Percentiles rank a stretch among this genome's conserved stretches.
phyloP scores from a whole-genome alignment of 139 green algal genomes.

The Asterochloris sp. region DNA sequence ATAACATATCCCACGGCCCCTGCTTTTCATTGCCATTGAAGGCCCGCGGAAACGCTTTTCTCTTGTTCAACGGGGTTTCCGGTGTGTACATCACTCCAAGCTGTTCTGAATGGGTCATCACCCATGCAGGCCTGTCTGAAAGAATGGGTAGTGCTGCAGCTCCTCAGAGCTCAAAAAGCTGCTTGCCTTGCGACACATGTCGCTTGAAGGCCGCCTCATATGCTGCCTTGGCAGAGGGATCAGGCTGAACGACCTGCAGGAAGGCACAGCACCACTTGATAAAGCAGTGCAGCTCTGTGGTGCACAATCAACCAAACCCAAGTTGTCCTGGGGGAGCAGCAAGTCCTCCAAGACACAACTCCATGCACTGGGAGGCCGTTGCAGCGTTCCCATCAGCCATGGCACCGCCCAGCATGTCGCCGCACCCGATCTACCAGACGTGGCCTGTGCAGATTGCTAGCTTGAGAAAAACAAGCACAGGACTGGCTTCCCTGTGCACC shows the following conservation, averaged over 20 bases:
- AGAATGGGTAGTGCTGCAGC: too few relatives aligned
- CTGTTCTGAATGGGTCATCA: background rate
- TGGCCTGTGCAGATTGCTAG: background rate
- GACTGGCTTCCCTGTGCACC: background rate
- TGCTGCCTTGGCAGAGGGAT: constrained; percentile 18
- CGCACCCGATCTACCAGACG: background rate
- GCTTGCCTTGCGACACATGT: constrained; percentile 20
- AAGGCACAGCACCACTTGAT: background rate
- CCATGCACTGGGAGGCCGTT: background rate
- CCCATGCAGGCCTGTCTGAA: background rate
- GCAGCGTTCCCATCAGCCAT: background rate
- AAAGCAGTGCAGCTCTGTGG: background rate
- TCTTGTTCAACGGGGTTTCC: background rate
- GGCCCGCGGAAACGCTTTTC: background rate
- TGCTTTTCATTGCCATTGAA: too few relatives aligned
- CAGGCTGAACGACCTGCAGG: constrained; percentile 36
- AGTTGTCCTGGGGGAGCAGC: background rate
- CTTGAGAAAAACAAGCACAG: background rate
- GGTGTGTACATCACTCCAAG: background rate
- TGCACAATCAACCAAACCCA: background rate
- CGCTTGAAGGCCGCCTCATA: constrained; percentile 56
- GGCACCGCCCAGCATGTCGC: too few relatives aligned
- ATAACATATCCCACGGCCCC: too few relatives aligned
- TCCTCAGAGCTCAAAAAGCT: constrained; percentile 26
- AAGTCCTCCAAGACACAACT: background rate